Conservation (phyloP, 2,329 filamentous ascomycete genomes). For the Alternaria postmessia region DNA sequence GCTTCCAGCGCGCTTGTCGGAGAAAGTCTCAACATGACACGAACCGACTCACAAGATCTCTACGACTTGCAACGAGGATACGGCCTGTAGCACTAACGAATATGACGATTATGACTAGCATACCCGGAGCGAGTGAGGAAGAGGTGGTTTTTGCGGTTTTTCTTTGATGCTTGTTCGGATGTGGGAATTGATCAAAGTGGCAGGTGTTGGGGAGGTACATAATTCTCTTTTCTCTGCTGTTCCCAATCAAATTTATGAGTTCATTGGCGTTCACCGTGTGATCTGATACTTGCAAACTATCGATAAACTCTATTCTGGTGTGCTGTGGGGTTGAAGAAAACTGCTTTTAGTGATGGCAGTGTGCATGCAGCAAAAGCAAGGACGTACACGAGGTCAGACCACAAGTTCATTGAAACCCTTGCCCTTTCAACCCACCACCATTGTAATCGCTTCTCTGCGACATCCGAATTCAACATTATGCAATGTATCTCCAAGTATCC, state of each 20-base stretch:
- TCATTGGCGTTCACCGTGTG: slow-evolving; percentile 10
- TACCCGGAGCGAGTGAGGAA: slow-evolving; percentile 38
- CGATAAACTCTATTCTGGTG: slow-evolving; percentile 6
- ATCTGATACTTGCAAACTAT: not conserved
- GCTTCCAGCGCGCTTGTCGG: slow-evolving; percentile 19
- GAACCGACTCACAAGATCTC: slow-evolving; percentile 38
- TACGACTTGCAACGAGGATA: slow-evolving; percentile 30
- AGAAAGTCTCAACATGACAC: slow-evolving; percentile 43
- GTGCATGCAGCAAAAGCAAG: slow-evolving; percentile 13
- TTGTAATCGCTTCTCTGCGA: not conserved
- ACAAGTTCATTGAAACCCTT: slow-evolving; percentile 13
- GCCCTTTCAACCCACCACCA: not conserved
- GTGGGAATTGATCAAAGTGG: slow-evolving; percentile 8
- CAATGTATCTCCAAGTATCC: not conserved
- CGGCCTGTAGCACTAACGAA: slow-evolving; percentile 42
- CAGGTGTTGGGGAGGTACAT: slow-evolving; percentile 10
- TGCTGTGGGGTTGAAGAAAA: not conserved
- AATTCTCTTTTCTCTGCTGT: slow-evolving; percentile 13
- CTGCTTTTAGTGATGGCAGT: slow-evolving; percentile 7
- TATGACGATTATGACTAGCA: slow-evolving; percentile 49
- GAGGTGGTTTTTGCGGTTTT: slow-evolving; percentile 26
- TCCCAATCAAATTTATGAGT: slow-evolving; percentile 7
- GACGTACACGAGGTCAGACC: slow-evolving; percentile 8
- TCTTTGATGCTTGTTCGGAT: slow-evolving; percentile 13
- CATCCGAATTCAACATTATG: not conserved